A percentile compares a stretch with the other conserved stretches of the same genome.
Evolutionary conservation across 2,329 filamentous ascomycete species (phyloP).

Genomic region (Raffaelea arxii): DNA sequence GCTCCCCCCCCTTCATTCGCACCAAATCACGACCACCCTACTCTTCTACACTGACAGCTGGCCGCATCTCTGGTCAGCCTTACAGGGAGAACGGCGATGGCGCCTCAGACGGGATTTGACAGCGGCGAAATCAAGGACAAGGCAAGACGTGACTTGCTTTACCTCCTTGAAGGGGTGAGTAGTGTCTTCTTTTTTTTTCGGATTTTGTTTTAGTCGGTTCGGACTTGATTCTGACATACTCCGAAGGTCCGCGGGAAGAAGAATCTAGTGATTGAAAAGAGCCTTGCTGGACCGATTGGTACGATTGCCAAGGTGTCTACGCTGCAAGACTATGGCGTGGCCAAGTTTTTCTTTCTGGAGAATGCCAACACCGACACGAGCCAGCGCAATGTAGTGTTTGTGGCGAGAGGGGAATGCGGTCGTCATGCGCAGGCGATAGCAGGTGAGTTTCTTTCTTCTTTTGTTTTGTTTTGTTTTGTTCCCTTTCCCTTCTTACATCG

Average conservation of each 20-base stretch:
- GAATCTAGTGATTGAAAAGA: constrained; percentile 88
- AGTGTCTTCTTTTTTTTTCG: constrained; percentile 7
- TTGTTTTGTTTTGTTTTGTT: neutral
- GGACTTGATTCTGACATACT: constrained; percentile 5
- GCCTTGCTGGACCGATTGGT: constrained; percentile 79
- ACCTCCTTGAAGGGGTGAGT: constrained; percentile 91
- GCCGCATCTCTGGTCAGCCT: constrained; percentile 1
- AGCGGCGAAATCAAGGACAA: constrained; percentile 68
- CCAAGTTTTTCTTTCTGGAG: constrained; percentile 94
- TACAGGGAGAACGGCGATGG: constrained; percentile 45
- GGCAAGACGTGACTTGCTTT: constrained; percentile 79
- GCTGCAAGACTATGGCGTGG: constrained; percentile 92
- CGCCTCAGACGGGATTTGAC: constrained; percentile 61
- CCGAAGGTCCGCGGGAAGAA: constrained; percentile 92
- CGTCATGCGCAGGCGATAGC: constrained; percentile 78
- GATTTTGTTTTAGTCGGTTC: neutral
- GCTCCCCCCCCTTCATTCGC: too few relatives aligned
- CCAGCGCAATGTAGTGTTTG: constrained; percentile 90
- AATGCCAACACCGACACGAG: constrained; percentile 91
- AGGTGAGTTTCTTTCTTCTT: constrained; percentile 48
- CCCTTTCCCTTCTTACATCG: neutral
- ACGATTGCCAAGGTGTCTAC: constrained; percentile 92
- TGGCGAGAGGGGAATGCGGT: constrained; percentile 82
- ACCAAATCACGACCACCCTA: neutral
- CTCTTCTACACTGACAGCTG: neutral